A percentile compares a stretch with the other conserved stretches of the same genome.
Conservation (phyloP, 129 eudicot species). For the Mikania micrantha region DNA sequence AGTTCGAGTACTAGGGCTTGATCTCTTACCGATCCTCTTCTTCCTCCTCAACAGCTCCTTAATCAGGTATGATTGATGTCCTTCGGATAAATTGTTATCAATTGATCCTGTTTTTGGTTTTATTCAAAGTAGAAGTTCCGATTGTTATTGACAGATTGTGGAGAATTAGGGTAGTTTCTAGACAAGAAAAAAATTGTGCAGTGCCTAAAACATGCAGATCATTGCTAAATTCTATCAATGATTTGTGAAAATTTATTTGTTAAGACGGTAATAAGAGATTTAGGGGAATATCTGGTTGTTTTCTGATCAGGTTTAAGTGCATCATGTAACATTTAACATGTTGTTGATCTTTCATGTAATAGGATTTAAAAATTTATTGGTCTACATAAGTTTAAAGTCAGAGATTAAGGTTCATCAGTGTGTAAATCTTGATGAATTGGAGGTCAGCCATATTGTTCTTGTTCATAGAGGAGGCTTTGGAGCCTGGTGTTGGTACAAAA, state of each 20-base stretch:
- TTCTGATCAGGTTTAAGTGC: neutral
- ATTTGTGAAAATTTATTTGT: neutral
- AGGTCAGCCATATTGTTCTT: conserved; percentile 76
- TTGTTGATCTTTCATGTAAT: neutral
- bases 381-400: neutral
- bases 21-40: conserved; percentile 75
- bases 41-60: conserved; percentile 81
- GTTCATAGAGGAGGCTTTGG: conserved; percentile 99
- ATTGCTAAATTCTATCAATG: neutral
- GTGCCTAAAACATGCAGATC: conserved; percentile 11
- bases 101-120: conserved; percentile 3
- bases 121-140: neutral
- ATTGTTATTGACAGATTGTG: neutral
- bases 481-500: conserved; percentile 99
- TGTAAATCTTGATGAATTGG: conserved; percentile 56
- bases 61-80: conserved; percentile 48
- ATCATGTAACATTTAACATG: neutral
- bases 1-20: conserved; percentile 79
- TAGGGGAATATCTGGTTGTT: neutral
- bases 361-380: neutral
- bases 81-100: neutral
- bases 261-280: neutral
- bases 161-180: neutral
- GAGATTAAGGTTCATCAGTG: conserved; percentile 38
- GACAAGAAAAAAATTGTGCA: neutral